Conservation (phyloP, 257 asterid species). For the Solanum chilense region DNA sequence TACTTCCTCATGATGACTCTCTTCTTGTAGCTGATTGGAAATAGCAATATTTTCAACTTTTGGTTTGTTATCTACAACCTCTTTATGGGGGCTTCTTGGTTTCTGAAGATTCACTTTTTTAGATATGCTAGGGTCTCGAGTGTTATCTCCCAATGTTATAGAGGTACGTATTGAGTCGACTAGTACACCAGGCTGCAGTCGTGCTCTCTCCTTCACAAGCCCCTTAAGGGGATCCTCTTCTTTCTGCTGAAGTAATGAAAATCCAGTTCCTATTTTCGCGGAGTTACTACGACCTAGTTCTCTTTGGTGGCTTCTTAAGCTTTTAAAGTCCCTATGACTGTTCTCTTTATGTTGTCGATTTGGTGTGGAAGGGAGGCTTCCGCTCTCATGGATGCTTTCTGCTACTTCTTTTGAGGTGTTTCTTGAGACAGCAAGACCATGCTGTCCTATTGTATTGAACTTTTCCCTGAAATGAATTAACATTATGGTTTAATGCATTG, state of each 20-base stretch:
- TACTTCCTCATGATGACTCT: conserved; percentile 2
- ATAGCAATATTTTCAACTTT: background rate
- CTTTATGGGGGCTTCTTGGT: background rate
- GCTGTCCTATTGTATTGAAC: conserved; percentile 10
- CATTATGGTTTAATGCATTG: background rate
- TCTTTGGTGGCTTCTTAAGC: background rate
- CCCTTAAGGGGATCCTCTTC: background rate
- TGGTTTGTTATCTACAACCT: background rate
- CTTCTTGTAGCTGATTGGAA: conserved; percentile 8
- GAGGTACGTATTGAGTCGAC: background rate
- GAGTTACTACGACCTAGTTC: background rate
- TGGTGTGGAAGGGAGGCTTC: background rate
- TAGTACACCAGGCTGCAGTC: conserved; percentile 2
- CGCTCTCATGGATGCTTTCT: background rate
- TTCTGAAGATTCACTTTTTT: background rate
- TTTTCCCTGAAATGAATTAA: conserved; percentile 25
- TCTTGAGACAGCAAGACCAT: conserved; percentile 1
- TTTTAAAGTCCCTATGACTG: background rate
- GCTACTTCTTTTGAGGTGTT: background rate
- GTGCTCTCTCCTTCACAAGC: conserved; percentile 23
- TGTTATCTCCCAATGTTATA: conserved; percentile 6
- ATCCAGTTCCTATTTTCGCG: background rate
- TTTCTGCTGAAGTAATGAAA: background rate
- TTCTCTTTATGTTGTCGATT: conserved; percentile 9
- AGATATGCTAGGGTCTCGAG: background rate